Base-by-base conservation (phyloP, 768 basidiomycete species). In the Lactarius vividus region DNA sequence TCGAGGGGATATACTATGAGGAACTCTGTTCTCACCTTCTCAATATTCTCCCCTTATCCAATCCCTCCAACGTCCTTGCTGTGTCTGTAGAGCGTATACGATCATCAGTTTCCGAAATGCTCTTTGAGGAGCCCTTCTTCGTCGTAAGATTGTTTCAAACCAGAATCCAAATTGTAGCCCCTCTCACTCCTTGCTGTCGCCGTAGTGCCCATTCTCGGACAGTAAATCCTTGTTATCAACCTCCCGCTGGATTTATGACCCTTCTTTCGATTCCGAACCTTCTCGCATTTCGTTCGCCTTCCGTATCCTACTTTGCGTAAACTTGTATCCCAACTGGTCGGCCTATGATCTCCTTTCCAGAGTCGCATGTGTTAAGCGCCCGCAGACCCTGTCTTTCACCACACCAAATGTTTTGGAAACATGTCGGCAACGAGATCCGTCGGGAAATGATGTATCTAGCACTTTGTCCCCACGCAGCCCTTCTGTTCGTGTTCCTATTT, bases 261-360 rank as follows among this genome's bases (percentile, higher is more conserved):
- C 67, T 40, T 58, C 64, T 58, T 49, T 68, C 4, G 67, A 68
- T 57, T 31, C 46, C 31, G 67, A 68, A 16, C 59, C 67, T n/a
- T 61, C 67, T 46, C 67, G 67, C 54, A 68, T 68, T 26, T 61
- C 67, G n/a, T 66, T 68, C 40, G 67, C 67, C 29, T 68, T 66
- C 37, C 56, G 35, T 26, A 58, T 68, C 8, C 37, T 68, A 23
- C 67, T 57, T 33, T 65, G 40, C n/a, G 46, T 61, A n/a, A 62
- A 46, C 33, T 35, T 57, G 40, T 54, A 31, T 61, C 67, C 67
- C 35, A 65, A 56, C 28, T 29, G 52, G 40, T 57, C 64, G 3
- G 55, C 62, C 59, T 54, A 11, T 33, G 64, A 66, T 31, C 39
- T 58, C 28, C 59, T 68, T 29, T 67, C 59, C 28, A 55, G 57